phyloP scores from a whole-genome alignment of 2,329 filamentous ascomycete genomes.

The Plectosphaerella sp. region DNA sequence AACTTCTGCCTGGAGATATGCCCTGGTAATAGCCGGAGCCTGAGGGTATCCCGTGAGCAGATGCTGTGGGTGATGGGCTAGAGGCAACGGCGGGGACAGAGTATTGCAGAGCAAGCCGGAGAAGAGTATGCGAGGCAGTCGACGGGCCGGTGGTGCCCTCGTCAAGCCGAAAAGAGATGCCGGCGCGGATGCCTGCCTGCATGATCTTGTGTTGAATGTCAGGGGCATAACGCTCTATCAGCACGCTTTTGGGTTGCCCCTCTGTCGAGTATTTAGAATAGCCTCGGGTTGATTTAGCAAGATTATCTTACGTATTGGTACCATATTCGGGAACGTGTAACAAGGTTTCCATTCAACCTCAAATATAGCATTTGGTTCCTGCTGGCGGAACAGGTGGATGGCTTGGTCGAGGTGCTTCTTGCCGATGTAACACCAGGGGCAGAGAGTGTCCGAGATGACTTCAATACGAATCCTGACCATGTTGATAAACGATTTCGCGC shows the following conservation, averaged over 20 bases:
- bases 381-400: constrained; percentile 32
- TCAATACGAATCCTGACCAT: constrained; percentile 34
- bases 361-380: constrained; percentile 38
- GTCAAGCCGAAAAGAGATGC: constrained; percentile 19
- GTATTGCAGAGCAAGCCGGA: constrained; percentile 31
- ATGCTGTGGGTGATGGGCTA: not conserved
- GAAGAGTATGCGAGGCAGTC: constrained; percentile 41
- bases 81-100: not conserved
- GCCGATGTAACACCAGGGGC: constrained; percentile 48
- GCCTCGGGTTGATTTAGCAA: not conserved
- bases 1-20: not conserved
- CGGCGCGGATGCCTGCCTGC: constrained; percentile 23
- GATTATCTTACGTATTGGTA: constrained; percentile 17
- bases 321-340: constrained; percentile 33
- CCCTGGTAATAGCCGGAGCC: not conserved
- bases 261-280: not conserved
- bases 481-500: not conserved
- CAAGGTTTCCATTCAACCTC: constrained; percentile 43
- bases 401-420: constrained; percentile 41
- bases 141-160: constrained; percentile 37
- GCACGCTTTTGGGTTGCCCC: not conserved
- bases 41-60: not conserved
- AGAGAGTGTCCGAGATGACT: constrained; percentile 44
- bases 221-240: constrained; percentile 17
- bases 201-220: not conserved